phyloP scores from a whole-genome alignment of 306 rosid genomes.

The Ochetophila trinervis region DNA sequence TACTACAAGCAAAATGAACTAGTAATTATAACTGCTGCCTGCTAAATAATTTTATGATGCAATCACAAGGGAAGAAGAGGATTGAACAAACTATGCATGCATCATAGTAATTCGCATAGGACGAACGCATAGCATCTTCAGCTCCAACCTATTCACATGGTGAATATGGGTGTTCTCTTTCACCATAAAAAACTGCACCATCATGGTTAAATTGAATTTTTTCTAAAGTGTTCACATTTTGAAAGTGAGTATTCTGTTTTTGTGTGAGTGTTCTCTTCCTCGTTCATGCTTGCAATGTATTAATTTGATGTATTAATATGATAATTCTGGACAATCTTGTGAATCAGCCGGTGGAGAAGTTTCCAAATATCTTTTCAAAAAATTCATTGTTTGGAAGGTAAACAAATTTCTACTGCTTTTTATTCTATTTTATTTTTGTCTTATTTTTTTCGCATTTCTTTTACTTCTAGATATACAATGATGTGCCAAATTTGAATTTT shows the following conservation, averaged over 20 bases:
- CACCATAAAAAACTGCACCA: too few species aligned
- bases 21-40: too few species aligned
- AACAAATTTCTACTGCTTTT: slow-evolving; percentile 4
- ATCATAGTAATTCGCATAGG: too few species aligned
- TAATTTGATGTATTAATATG: slow-evolving; percentile 9
- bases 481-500: neutral
- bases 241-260: too few species aligned
- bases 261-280: too few species aligned
- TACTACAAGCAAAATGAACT: too few species aligned
- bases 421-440: neutral
- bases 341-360: slow-evolving; percentile 76
- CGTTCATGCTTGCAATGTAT: neutral
- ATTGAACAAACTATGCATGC: too few species aligned
- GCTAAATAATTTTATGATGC: too few species aligned
- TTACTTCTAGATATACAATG: neutral
- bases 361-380: slow-evolving; percentile 57
- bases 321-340: slow-evolving; percentile 12
- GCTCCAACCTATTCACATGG: too few species aligned
- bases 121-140: too few species aligned
- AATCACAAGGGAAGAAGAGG: too few species aligned
- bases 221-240: too few species aligned
- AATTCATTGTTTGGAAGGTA: slow-evolving; percentile 76
- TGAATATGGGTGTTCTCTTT: neutral
- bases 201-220: neutral
- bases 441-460: neutral